phyloP scores from a whole-genome alignment of 2,329 filamentous ascomycete genomes.

The Pseudogymnoascus sp. region DNA sequence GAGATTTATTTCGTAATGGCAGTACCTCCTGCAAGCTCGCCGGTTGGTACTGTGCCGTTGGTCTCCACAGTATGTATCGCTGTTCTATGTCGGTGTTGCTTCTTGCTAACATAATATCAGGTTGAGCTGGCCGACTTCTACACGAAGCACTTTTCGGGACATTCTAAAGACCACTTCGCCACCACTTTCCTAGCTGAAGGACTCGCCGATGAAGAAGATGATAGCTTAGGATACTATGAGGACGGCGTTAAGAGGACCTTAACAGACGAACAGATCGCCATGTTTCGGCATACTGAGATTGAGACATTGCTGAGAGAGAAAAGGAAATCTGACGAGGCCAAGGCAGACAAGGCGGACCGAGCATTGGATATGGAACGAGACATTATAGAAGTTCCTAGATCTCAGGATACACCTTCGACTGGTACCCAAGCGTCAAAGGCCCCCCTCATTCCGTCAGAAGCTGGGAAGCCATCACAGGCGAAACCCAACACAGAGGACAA shows the following conservation, averaged over 20 bases:
- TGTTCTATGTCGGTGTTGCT: background rate
- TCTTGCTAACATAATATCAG: slow-evolving; percentile 30
- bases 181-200: slow-evolving; percentile 36
- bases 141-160: slow-evolving; percentile 48
- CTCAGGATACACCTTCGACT: background rate
- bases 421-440: background rate
- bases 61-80: background rate
- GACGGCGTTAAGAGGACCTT: slow-evolving; percentile 84
- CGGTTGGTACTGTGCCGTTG: background rate
- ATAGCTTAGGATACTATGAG: slow-evolving; percentile 71
- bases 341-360: background rate
- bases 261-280: slow-evolving; percentile 82
- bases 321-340: slow-evolving; percentile 23
- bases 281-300: slow-evolving; percentile 84
- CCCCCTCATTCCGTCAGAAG: background rate
- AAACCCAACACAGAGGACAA: background rate
- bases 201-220: slow-evolving; percentile 45
- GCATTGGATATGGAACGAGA: background rate
- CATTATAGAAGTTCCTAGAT: background rate
- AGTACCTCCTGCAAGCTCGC: slow-evolving; percentile 3
- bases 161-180: slow-evolving; percentile 39
- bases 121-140: slow-evolving; percentile 53
- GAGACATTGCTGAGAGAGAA: slow-evolving; percentile 56
- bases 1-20: background rate
- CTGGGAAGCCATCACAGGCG: background rate